These are phyloP conservation scores for Petunia axillaris DNA, from an alignment of 257 asterid genomes.

Conservation along the genomic window DNA sequence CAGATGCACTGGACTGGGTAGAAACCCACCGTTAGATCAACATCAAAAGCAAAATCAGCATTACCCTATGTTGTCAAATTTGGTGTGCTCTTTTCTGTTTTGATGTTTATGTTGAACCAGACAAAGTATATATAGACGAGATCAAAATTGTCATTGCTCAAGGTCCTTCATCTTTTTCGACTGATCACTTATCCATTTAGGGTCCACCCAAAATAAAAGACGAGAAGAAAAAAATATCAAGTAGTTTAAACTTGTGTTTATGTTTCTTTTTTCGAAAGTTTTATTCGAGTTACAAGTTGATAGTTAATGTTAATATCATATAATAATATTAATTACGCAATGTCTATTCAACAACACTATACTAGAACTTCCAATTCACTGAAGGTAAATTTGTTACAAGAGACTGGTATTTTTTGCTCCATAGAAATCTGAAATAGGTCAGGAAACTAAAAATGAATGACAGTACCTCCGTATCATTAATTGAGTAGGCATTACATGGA, in stretches of 20 bases:
- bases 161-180: no score
- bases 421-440: not conserved
- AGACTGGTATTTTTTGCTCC: not conserved
- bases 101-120: not conserved
- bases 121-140: not conserved
- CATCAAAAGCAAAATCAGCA: no score
- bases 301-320: not conserved
- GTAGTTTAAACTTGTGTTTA: no score
- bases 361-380: not conserved
- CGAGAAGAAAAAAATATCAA: no score
- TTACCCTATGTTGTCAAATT: no score
- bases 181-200: no score
- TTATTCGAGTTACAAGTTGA: not conserved
- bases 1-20: no score
- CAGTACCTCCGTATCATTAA: not conserved
- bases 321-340: not conserved
- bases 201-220: no score
- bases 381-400: not conserved
- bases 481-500: conserved; percentile 27
- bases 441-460: not conserved
- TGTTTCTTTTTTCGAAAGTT: no score
- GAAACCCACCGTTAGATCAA: no score
- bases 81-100: not conserved
- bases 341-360: not conserved
- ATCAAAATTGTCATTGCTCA: no score